These are phyloP conservation scores for Vanrija humicola DNA, from an alignment of 1,284 basidiomycete genomes.

Conservation along the genomic window DNA sequence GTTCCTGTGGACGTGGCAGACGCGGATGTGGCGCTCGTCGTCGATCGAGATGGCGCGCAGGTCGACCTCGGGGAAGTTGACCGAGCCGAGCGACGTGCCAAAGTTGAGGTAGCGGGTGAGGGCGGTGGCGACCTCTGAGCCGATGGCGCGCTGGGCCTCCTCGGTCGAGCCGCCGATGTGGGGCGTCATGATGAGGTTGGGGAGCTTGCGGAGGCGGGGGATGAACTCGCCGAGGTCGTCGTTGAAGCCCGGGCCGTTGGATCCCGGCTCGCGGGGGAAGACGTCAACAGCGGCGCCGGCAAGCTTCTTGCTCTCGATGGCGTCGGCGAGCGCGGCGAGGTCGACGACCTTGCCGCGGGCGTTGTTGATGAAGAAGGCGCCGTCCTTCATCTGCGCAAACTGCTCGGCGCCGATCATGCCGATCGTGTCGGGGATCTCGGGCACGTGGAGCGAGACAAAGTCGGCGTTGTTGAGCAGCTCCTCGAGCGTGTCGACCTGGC, in stretches of 20 bases:
- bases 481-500: constrained; percentile 79
- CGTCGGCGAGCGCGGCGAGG: constrained; percentile 80
- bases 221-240: constrained; percentile 80
- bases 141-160: constrained; percentile 97
- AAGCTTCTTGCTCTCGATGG: constrained; percentile 77
- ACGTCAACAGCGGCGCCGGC: constrained; percentile 95
- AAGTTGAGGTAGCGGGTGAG: constrained; percentile 87
- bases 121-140: constrained; percentile 85
- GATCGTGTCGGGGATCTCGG: constrained; percentile 91
- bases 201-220: constrained; percentile 64
- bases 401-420: constrained; percentile 82
- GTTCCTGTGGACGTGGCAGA: constrained; percentile 96
- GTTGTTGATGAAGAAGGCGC: constrained; percentile 96
- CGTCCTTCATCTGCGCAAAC: constrained; percentile 88
- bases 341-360: constrained; percentile 93
- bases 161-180: constrained; percentile 99
- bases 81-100: constrained; percentile 83
- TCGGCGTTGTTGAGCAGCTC: constrained; percentile 76
- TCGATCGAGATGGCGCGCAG: constrained; percentile 79
- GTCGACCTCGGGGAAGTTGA: constrained; percentile 99
- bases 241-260: constrained; percentile 81
- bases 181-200: constrained; percentile 92
- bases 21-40: constrained; percentile 76
- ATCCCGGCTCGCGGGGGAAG: constrained; percentile 85
- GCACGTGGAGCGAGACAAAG: constrained; percentile 95